Percentiles rank a stretch among this genome's conserved stretches.
These are phyloP conservation scores for Dalbergia cultrata DNA, from an alignment of 306 rosid genomes.

Conservation along the genomic window DNA sequence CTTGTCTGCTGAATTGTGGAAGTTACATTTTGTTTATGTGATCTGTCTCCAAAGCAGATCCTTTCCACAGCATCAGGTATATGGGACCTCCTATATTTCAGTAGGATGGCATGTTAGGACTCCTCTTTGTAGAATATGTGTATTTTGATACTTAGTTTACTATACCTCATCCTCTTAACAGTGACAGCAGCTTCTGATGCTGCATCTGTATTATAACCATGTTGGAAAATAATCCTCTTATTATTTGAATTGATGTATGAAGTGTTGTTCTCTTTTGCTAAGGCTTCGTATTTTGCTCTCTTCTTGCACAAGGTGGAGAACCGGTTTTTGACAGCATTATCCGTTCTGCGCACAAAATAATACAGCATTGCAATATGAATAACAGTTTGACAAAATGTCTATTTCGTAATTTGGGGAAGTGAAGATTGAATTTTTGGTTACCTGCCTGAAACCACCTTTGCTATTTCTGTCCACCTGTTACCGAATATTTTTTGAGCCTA, in stretches of 20 bases:
- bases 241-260: slow-evolving; percentile 73
- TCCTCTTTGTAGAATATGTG: slow-evolving; percentile 29
- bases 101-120: slow-evolving; percentile 42
- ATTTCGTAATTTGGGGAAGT: slow-evolving; percentile 21
- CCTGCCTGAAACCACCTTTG: slow-evolving; percentile 99
- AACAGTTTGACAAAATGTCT: not conserved
- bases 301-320: slow-evolving; percentile 96
- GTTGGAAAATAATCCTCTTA: slow-evolving; percentile 70
- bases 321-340: slow-evolving; percentile 98
- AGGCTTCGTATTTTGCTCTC: slow-evolving; percentile 96
- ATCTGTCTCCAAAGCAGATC: slow-evolving; percentile 66
- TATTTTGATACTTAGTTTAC: slow-evolving; percentile 37
- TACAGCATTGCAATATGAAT: slow-evolving; percentile 35
- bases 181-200: slow-evolving; percentile 63
- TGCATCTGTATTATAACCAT: slow-evolving; percentile 57
- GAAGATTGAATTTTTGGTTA: slow-evolving; percentile 47
- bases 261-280: slow-evolving; percentile 82
- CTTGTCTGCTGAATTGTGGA: slow-evolving; percentile 66
- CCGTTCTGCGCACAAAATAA: slow-evolving; percentile 74
- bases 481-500: slow-evolving; percentile 98
- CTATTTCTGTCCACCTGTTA: slow-evolving; percentile 99
- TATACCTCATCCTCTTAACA: slow-evolving; percentile 78
- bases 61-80: slow-evolving; percentile 64
- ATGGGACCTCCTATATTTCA: slow-evolving; percentile 69
- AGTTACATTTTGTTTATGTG: slow-evolving; percentile 64